Evolutionary conservation across 2,329 filamentous ascomycete species (phyloP).

Genomic region (Triangularia verruculosa): DNA sequence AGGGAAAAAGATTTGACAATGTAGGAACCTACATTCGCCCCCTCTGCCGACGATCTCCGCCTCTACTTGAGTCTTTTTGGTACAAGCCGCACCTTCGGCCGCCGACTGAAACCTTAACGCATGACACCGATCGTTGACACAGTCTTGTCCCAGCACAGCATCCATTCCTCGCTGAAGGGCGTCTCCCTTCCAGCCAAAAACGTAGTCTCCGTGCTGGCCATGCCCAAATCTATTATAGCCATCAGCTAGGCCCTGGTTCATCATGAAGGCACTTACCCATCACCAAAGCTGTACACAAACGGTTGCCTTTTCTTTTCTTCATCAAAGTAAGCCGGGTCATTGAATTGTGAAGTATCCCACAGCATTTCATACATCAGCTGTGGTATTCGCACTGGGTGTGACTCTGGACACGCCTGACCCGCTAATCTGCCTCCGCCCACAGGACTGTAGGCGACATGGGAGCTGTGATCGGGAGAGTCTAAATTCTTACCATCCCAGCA

Average conservation of each 20-base stretch:
- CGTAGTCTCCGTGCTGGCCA: conserved; percentile 31
- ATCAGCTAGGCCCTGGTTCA: too few relatives aligned
- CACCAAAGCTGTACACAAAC: conserved; percentile 27
- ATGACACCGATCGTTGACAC: conserved; percentile 17
- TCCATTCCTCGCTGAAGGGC: conserved; percentile 31
- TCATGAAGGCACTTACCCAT: neutral
- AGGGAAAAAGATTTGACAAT: too few relatives aligned
- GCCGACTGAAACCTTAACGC: conserved; percentile 13
- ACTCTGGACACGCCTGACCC: conserved; percentile 24
- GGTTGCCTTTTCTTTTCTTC: conserved; percentile 28
- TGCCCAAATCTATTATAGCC: conserved; percentile 24
- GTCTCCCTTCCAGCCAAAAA: conserved; percentile 33
- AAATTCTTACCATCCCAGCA: conserved; percentile 62
- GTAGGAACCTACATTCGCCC: conserved; percentile 15
- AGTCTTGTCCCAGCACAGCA: conserved; percentile 13
- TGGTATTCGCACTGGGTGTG: conserved; percentile 30
- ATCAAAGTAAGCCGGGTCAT: conserved; percentile 35
- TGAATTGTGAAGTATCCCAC: conserved; percentile 39
- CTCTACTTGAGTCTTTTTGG: conserved; percentile 15
- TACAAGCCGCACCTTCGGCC: conserved; percentile 10
- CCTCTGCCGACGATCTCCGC: conserved; percentile 15
- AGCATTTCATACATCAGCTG: conserved; percentile 42
- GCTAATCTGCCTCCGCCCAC: conserved; percentile 23
- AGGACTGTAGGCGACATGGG: conserved; percentile 28
- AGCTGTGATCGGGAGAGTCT: conserved; percentile 51